phyloP scores from a whole-genome alignment of 257 asterid species.

The Rehmannia glutinosa region DNA sequence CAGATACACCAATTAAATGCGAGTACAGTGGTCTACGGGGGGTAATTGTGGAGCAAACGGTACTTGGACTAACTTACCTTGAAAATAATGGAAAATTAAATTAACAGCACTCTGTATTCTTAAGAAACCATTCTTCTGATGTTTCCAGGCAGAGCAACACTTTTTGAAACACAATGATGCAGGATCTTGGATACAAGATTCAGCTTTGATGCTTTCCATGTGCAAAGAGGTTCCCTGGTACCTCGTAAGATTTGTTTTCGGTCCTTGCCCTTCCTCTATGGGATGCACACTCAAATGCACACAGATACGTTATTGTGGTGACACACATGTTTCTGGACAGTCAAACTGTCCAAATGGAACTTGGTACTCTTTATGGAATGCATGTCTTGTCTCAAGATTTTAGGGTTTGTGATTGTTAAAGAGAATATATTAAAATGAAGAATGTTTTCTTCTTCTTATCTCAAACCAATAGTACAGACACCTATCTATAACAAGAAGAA shows the following conservation, averaged over 20 bases:
- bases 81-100: neutral
- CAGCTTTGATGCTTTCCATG: slow-evolving; percentile 95
- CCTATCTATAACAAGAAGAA: too few species aligned
- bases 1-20: slow-evolving; percentile 84
- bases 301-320: neutral
- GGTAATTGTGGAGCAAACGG: slow-evolving; percentile 98
- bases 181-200: slow-evolving; percentile 99
- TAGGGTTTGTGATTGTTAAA: slow-evolving; percentile 14
- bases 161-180: slow-evolving; percentile 97
- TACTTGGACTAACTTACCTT: slow-evolving; percentile 24
- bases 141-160: slow-evolving; percentile 88
- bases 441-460: too few species aligned
- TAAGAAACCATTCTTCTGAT: neutral
- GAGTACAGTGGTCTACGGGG: slow-evolving; percentile 93
- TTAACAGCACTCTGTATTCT: neutral
- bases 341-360: slow-evolving; percentile 1
- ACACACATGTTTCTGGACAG: too few species aligned
- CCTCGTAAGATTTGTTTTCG: slow-evolving; percentile 56
- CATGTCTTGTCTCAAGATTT: neutral
- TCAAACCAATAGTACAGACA: too few species aligned
- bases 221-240: slow-evolving; percentile 99
- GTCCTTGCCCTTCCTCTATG: neutral
- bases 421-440: too few species aligned
- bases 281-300: neutral
- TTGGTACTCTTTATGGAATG: slow-evolving; percentile 1